Evolutionary conservation across 257 asterid species (phyloP), one percentile per base, ranked within the genome.

Genomic region (Ligustrum vulgare): DNA sequence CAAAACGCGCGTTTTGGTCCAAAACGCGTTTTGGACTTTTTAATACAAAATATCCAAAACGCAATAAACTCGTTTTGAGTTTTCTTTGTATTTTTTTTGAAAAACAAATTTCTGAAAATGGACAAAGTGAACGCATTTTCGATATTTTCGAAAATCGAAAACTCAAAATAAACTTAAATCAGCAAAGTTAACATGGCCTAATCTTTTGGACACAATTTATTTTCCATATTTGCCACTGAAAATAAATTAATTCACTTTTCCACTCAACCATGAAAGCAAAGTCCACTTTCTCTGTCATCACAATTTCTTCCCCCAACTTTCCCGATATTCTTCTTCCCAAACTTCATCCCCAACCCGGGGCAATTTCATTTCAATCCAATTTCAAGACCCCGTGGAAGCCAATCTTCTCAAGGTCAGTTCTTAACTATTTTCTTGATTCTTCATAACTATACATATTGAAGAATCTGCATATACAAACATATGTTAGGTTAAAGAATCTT

Each of bases 401-500:
- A 2, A n/a, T 54, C 6, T 7, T 54, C 12, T 23, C 34, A 60
- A 60, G 66, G 66, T 60, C 33, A 60, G 66, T 60, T 60, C 5
- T 58, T 58, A 23, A 60, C 16, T 3, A 22, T 60, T 60, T 22
- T 23, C 16, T 8, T 23, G 16, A 22, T 60, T 60, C 34, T 23
- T 23, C 33, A 23, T 20, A 23, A 6, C 18, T 60, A 23, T 60
- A 23, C 4, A 51, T 51, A 18, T 8, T 5, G 13, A 60, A 34
- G 32, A 60, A 20, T 23, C 66, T 60, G 66, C 6, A 8, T 60
- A 60, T 23, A 23, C 66, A 60, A 11, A n/a, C 63, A 23, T 60
- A 60, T 23, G 34, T 9, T 60, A 60, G 34, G 66, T 70, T 66
- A 60, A 72, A 79, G 70, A 80, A 83, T 76, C 71, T 72, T 72